Evolutionary conservation across 2,329 filamentous ascomycete genomes (phyloP).

Genomic region (Fonsecaea erecta): DNA sequence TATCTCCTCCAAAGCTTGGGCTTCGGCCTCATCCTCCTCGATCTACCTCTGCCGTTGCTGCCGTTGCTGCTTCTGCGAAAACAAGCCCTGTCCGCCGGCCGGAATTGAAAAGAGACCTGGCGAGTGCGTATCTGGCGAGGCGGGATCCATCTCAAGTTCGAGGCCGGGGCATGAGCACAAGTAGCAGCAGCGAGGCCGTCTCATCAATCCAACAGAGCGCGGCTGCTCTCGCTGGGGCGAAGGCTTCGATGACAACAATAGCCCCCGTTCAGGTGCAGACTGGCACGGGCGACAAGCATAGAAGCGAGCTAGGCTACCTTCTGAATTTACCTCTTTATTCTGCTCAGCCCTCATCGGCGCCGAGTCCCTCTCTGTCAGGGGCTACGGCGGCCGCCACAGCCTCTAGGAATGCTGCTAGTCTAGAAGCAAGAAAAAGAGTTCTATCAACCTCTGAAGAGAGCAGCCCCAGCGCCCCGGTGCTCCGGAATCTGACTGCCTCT

Average conservation of each 20-base stretch:
- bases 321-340: conserved; percentile 14
- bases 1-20: conserved; percentile 21
- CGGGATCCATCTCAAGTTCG: conserved; percentile 18
- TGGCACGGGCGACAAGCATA: conserved; percentile 21
- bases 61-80: conserved; percentile 32
- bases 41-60: conserved; percentile 34
- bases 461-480: conserved; percentile 7
- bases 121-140: conserved; percentile 21
- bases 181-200: conserved; percentile 20
- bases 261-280: conserved; percentile 15
- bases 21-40: conserved; percentile 25
- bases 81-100: conserved; percentile 31
- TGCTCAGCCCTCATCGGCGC: conserved; percentile 16
- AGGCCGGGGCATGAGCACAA: conserved; percentile 28
- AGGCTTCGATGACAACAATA: conserved; percentile 29
- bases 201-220: conserved; percentile 22
- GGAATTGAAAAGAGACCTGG: conserved; percentile 20
- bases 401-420: conserved; percentile 27
- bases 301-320: conserved; percentile 22
- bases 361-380: conserved; percentile 21
- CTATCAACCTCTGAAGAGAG: conserved; percentile 23
- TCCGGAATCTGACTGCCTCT: conserved; percentile 4
- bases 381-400: conserved; percentile 27
- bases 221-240: conserved; percentile 30
- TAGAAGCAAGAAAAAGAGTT: conserved; percentile 21